These are phyloP conservation scores for Ceratocystiopsis sp. DNA, from an alignment of 2,329 filamentous ascomycete genomes.

Conservation along the genomic window DNA sequence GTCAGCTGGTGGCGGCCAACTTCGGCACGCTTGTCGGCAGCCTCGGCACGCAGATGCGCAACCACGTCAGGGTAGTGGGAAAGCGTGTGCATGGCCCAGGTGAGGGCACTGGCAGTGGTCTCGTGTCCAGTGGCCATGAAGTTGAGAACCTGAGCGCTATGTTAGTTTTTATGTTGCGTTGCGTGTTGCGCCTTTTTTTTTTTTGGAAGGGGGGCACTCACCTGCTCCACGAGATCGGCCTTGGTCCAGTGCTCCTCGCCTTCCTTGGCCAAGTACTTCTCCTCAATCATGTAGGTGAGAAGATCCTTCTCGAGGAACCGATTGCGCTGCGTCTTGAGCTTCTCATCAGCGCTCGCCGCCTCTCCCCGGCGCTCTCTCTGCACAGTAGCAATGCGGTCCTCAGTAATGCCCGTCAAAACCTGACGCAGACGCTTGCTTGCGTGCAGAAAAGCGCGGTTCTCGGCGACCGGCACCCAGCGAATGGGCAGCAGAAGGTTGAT, in stretches of 20 bases:
- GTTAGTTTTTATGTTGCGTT: not conserved
- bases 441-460: constrained; percentile 21
- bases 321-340: no score
- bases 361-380: no score
- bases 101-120: constrained; percentile 16
- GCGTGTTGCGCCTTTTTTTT: not conserved
- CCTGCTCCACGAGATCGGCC: constrained; percentile 9
- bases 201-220: constrained; percentile 1
- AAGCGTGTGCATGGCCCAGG: constrained; percentile 18
- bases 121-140: constrained; percentile 17
- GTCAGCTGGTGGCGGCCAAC: not conserved
- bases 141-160: constrained; percentile 4
- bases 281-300: constrained; percentile 14
- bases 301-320: constrained; percentile 8
- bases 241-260: not conserved
- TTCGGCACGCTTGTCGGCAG: not conserved
- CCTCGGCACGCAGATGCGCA: constrained; percentile 12
- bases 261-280: not conserved
- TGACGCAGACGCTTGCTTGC: constrained; percentile 17
- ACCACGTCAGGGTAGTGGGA: constrained; percentile 17
- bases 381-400: not conserved
- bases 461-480: constrained; percentile 20
- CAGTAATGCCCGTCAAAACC: constrained; percentile 17
- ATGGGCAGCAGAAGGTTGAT: constrained; percentile 6
- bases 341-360: no score